Evolutionary conservation across 495 filamentous ascomycete genomes (phyloP).

Genomic region (Lasiosphaeria hispida): DNA sequence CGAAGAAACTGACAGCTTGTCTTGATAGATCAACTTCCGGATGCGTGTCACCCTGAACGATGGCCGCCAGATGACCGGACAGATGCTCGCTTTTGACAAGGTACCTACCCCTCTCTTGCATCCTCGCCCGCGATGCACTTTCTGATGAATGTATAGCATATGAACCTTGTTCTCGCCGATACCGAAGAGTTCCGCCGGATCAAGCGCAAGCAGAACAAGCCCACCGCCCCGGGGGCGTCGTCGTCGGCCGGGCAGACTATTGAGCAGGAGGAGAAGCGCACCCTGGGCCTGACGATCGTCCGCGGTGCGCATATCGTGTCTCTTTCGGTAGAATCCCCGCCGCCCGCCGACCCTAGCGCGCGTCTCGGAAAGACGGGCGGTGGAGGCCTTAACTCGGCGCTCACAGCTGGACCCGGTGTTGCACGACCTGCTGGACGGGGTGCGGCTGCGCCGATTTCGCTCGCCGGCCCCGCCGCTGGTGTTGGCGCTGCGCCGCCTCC

Average conservation of each 20-base stretch:
- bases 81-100: constrained; percentile 98
- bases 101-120: constrained; percentile 42
- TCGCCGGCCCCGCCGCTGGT: constrained; percentile 84
- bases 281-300: constrained; percentile 89
- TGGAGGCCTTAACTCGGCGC: constrained; percentile 62
- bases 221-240: constrained; percentile 63
- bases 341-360: constrained; percentile 90
- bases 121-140: background rate
- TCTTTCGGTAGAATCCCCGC: constrained; percentile 91
- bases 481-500: constrained; percentile 72
- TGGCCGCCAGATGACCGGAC: constrained; percentile 92
- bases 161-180: constrained; percentile 98
- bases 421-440: constrained; percentile 90
- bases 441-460: constrained; percentile 67
- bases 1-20: constrained; percentile 32
- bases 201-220: constrained; percentile 82
- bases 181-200: constrained; percentile 98
- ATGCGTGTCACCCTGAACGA: constrained; percentile 97
- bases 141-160: constrained; percentile 60
- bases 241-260: constrained; percentile 56
- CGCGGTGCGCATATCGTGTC: constrained; percentile 92
- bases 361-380: constrained; percentile 77
- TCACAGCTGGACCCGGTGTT: constrained; percentile 84
- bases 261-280: constrained; percentile 94
- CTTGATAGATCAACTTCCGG: constrained; percentile 88